These are phyloP conservation scores for Cornus suecica DNA, from an alignment of 148 eudicot species.

Conservation along the genomic window DNA sequence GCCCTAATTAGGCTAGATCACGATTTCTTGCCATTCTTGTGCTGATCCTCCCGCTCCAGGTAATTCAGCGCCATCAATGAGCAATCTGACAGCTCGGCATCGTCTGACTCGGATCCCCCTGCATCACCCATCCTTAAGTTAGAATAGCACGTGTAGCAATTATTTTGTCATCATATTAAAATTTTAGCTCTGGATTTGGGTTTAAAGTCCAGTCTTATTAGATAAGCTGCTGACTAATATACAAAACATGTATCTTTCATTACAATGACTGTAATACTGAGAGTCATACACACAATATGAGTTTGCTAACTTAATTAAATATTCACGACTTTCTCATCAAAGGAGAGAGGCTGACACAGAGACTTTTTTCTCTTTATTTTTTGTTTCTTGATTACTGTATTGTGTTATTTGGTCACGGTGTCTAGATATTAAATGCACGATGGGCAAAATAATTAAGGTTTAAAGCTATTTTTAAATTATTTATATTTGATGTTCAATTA, in stretches of 20 bases:
- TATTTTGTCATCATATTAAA: neutral
- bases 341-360: neutral
- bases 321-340: neutral
- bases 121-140: neutral
- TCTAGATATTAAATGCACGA: neutral
- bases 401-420: neutral
- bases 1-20: no score
- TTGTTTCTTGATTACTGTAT: constrained; percentile 1
- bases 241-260: no score
- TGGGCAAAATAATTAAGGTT: neutral
- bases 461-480: neutral
- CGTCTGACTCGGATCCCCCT: no score
- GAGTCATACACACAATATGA: neutral
- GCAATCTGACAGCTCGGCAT: no score
- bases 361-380: neutral
- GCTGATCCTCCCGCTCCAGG: no score
- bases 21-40: no score
- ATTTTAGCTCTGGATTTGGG: neutral
- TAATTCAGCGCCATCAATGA: no score
- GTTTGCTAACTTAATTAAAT: neutral
- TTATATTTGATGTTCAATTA: neutral
- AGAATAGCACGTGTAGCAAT: neutral
- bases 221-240: no score
- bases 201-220: no score
- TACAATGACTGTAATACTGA: neutral